Evolutionary conservation across 2,329 filamentous ascomycete genomes (phyloP).

Genomic region (Ceratocystis cubensis): DNA sequence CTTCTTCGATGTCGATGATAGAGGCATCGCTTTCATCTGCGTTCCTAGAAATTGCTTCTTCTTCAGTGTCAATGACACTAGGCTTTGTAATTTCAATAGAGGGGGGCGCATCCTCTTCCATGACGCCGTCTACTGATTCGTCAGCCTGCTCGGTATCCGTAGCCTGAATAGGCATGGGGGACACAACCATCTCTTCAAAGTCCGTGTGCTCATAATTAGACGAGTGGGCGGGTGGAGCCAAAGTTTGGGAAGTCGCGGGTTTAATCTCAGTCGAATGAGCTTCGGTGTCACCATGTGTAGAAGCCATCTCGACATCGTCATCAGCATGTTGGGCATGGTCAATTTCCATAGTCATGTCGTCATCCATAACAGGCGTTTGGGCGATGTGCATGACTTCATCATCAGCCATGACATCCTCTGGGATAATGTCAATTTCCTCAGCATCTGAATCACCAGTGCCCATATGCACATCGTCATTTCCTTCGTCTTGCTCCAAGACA

Average conservation of each 20-base stretch:
- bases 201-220: background rate
- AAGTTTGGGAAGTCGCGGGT: background rate
- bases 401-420: slow-evolving; percentile 19
- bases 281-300: background rate
- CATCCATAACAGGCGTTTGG: background rate
- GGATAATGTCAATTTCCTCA: background rate
- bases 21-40: background rate
- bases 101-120: background rate
- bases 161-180: slow-evolving; percentile 5
- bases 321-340: background rate
- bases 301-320: slow-evolving; percentile 9
- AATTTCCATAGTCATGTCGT: slow-evolving; percentile 2
- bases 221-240: background rate
- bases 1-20: slow-evolving; percentile 11
- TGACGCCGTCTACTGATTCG: background rate
- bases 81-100: background rate
- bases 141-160: background rate
- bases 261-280: background rate
- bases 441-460: slow-evolving; percentile 10
- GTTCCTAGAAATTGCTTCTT: background rate
- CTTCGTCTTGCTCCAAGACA: background rate
- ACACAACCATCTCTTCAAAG: slow-evolving; percentile 3
- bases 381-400: slow-evolving; percentile 8
- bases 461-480: slow-evolving; percentile 13
- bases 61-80: background rate